These are phyloP conservation scores for Vachellia pachyceras DNA, from an alignment of 306 rosid species.

Conservation along the genomic window DNA sequence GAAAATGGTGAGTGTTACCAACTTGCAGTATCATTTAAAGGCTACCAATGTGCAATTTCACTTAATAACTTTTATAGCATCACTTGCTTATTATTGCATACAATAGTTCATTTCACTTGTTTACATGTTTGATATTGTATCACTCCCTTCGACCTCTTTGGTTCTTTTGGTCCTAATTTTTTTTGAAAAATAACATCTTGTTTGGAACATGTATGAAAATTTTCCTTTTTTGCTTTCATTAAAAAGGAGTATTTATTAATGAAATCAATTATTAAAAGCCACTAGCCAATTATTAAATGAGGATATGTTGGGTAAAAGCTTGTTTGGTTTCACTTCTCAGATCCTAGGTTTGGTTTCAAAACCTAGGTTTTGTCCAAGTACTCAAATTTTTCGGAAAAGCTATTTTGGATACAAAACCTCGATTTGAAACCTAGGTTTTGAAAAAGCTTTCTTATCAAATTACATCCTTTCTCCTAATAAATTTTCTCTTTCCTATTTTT, in stretches of 20 bases:
- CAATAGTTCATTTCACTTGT: slow-evolving; percentile 13
- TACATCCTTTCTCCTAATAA: too few relatives aligned
- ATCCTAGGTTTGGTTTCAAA: too few relatives aligned
- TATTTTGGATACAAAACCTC: too few relatives aligned
- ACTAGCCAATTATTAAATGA: neutral
- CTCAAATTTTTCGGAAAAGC: too few relatives aligned
- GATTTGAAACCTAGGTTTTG: too few relatives aligned
- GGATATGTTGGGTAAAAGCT: too few relatives aligned
- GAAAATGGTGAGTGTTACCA: slow-evolving; percentile 79
- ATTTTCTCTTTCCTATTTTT: too few relatives aligned
- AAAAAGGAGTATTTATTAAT: too few relatives aligned
- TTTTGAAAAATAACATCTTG: neutral
- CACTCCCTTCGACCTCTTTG: neutral
- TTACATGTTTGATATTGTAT: slow-evolving; percentile 22
- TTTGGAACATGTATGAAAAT: neutral
- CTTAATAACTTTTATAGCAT: neutral
- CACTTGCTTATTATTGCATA: slow-evolving; percentile 26
- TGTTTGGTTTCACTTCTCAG: too few relatives aligned
- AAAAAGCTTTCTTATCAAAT: too few relatives aligned
- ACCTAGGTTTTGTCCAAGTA: too few relatives aligned
- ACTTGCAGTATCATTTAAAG: slow-evolving; percentile 14
- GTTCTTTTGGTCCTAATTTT: neutral
- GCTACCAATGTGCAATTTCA: slow-evolving; percentile 11
- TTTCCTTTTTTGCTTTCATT: neutral
- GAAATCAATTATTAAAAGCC: neutral